Conservation (phyloP, 202 grass and related monocot genomes). For the Setaria italica region DNA sequence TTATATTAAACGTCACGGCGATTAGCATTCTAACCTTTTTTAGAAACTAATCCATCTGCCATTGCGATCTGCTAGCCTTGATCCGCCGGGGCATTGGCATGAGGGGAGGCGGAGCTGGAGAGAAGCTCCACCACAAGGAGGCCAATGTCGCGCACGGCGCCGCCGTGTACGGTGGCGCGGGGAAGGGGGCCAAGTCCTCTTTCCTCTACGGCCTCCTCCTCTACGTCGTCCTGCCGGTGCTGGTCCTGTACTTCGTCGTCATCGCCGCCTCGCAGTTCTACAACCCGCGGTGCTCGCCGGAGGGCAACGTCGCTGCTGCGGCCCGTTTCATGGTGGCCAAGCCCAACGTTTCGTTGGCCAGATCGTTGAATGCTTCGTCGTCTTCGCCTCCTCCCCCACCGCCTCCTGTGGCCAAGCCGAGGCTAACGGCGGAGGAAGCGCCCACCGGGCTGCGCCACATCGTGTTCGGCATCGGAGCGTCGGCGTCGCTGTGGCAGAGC, state of each 20-base stretch:
- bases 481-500: conserved; percentile 74
- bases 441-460: conserved; percentile 76
- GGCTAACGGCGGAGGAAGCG: conserved; percentile 47
- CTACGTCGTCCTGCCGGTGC: conserved; percentile 60
- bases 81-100: conserved; percentile 27
- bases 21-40: conserved; percentile 46
- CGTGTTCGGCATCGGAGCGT: conserved; percentile 92
- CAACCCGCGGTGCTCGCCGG: conserved; percentile 45
- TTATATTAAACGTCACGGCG: conserved; percentile 26
- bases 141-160: conserved; percentile 54
- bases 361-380: conserved; percentile 35
- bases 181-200: conserved; percentile 47
- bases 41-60: conserved; percentile 50
- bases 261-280: conserved; percentile 48
- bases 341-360: conserved; percentile 11
- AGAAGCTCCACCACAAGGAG: conserved; percentile 53
- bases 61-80: conserved; percentile 27
- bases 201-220: conserved; percentile 62
- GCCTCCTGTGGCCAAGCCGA: not conserved
- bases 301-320: conserved; percentile 34
- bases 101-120: conserved; percentile 63
- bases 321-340: conserved; percentile 47
- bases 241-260: conserved; percentile 63
- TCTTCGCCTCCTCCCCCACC: not conserved
- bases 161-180: conserved; percentile 39